Percentiles rank a stretch among this genome's conserved stretches.
Conservation (phyloP, 1,139 yeast genomes). For the Protomyces gravidus region DNA sequence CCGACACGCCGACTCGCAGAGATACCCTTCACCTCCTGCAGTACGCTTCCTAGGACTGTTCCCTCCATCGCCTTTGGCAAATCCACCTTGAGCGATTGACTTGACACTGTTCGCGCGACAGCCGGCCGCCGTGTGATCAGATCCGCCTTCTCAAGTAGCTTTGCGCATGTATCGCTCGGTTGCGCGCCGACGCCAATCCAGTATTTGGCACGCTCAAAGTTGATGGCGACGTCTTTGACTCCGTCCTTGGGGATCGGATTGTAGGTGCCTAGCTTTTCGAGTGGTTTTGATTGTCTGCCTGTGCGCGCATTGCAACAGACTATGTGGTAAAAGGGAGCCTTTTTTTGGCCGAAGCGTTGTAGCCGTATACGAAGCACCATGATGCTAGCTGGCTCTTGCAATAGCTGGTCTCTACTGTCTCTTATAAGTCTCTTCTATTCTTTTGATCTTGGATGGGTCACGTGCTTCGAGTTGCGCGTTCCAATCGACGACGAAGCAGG, state of each 20-base stretch:
- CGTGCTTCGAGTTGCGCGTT: neutral
- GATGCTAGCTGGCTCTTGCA: neutral
- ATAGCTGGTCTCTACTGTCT: no score
- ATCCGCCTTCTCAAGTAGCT: constrained; percentile 69
- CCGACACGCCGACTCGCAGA: neutral
- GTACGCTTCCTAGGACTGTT: neutral
- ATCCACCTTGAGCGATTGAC: neutral
- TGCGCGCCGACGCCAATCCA: constrained; percentile 99
- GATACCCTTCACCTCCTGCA: neutral
- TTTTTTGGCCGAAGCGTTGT: constrained; percentile 87
- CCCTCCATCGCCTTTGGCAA: constrained; percentile 1
- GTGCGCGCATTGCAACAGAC: constrained; percentile 72
- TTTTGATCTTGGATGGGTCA: no score
- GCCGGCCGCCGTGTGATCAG: constrained; percentile 1
- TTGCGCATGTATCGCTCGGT: constrained; percentile 77
- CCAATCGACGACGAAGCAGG: no score
- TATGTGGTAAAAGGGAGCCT: constrained; percentile 83
- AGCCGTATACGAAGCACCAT: constrained; percentile 67
- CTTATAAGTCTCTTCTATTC: no score
- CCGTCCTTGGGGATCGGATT: constrained; percentile 78
- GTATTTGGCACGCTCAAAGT: constrained; percentile 86
- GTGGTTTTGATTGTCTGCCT: constrained; percentile 79
- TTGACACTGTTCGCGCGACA: neutral
- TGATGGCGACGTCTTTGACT: constrained; percentile 72
- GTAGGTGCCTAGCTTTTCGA: constrained; percentile 92